These are phyloP conservation scores for Apiospora hydei DNA, from an alignment of 2,329 filamentous ascomycete species.

Conservation along the genomic window DNA sequence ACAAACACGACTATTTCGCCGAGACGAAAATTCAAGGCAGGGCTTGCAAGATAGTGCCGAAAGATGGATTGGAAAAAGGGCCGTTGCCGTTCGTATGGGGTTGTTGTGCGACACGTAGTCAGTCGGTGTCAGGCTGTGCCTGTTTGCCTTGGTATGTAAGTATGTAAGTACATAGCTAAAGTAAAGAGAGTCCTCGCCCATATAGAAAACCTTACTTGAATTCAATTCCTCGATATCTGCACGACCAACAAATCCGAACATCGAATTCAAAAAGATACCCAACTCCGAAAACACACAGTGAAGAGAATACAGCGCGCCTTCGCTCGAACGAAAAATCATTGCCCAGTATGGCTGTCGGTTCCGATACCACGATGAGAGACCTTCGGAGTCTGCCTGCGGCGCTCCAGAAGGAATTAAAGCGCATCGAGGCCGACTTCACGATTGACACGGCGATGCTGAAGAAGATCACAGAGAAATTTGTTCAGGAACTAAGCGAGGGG, in stretches of 20 bases:
- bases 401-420: constrained; percentile 19
- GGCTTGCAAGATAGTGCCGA: constrained; percentile 3
- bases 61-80: not conserved
- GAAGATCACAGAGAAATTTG: constrained; percentile 66
- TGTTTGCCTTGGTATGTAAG: not conserved
- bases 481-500: constrained; percentile 21
- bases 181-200: not conserved
- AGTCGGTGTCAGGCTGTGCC: not conserved
- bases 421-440: constrained; percentile 67
- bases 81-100: not conserved
- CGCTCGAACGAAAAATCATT: not conserved
- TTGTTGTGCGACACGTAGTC: constrained; percentile 10
- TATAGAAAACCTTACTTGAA: not conserved
- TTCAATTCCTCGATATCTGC: not conserved
- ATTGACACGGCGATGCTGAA: constrained; percentile 71
- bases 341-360: not conserved
- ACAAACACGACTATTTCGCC: constrained; percentile 11
- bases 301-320: not conserved
- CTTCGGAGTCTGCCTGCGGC: not conserved
- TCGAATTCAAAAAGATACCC: no score
- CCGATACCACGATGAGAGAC: not conserved
- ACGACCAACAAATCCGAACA: not conserved
- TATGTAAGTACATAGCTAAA: not conserved
- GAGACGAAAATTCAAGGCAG: constrained; percentile 16
- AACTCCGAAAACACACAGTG: not conserved